phyloP scores from a whole-genome alignment of 331 rosid species.

The Dryas integrifolia region DNA sequence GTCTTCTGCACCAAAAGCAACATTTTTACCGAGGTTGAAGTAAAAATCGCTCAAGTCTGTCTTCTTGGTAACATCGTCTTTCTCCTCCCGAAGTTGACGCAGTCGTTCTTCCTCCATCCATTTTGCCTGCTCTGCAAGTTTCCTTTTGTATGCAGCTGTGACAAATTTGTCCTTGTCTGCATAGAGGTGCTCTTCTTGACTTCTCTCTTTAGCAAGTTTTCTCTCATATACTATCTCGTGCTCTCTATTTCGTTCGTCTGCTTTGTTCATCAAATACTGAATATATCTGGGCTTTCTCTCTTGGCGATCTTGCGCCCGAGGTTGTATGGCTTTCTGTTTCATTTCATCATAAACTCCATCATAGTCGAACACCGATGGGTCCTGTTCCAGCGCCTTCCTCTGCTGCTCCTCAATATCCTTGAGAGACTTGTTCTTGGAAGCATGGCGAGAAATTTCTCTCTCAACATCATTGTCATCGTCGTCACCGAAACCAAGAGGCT shows the following conservation, averaged over 20 bases:
- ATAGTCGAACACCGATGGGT: constrained; percentile 75
- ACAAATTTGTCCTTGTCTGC: constrained; percentile 81
- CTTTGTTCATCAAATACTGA: constrained; percentile 52
- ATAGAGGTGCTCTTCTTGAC: constrained; percentile 77
- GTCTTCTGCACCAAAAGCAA: constrained; percentile 73
- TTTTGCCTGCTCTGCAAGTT: constrained; percentile 74
- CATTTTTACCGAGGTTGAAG: constrained; percentile 69
- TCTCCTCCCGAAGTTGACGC: constrained; percentile 67
- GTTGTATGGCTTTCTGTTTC: constrained; percentile 69
- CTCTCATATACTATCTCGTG: constrained; percentile 77
- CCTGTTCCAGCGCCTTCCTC: constrained; percentile 82
- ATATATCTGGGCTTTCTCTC: constrained; percentile 85
- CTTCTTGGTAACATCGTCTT: constrained; percentile 95
- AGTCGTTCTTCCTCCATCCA: constrained; percentile 81
- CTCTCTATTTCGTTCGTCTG: constrained; percentile 67
- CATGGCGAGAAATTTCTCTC: constrained; percentile 78
- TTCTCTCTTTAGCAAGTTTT: constrained; percentile 84
- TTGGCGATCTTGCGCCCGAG: constrained; percentile 60
- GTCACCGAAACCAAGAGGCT: constrained; percentile 58
- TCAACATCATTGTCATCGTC: constrained; percentile 69
- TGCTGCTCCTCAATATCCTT: constrained; percentile 85
- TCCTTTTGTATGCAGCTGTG: constrained; percentile 79
- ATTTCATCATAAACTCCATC: constrained; percentile 89
- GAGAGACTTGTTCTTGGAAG: constrained; percentile 74
- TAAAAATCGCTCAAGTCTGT: constrained; percentile 82